Base-by-base conservation (phyloP, 768 basidiomycete species). In the Tylopilus plumbeoviolaceoides region DNA sequence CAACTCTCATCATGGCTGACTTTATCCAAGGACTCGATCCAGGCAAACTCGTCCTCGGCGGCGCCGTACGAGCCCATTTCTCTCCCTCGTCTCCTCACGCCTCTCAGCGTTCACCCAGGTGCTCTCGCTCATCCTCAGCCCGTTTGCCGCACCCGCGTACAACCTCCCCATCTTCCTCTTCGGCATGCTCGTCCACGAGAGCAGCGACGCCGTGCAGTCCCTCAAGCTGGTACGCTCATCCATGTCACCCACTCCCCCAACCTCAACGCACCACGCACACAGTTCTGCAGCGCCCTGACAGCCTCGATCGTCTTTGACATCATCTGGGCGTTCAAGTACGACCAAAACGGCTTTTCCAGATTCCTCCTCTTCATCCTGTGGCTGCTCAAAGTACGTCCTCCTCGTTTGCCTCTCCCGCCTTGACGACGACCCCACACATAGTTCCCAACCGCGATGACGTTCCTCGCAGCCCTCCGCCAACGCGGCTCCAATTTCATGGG, bases 111-210 rank as follows among this genome's bases (percentile, higher is more conserved):
- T 7, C 25, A 21, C 12, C 2, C 36, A 90, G 89, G 74, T 70
- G 25, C 68, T 91, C 25, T 83, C 88, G 14, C 84, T 88, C 56
- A 45, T 76, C 43, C 71, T 80, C 42, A 71, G 72, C 53, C 74
- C 84, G 5, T 87, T 82, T 63, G 58, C 72, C 0, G 70, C 81
- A 1, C 87, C 89, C 2, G 64, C 75, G 2, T 93, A 93, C 68
- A 93, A 93, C 64, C 73, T 93, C 20, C 83, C 91, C n/a, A 75
- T 93, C 48, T 86, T 90, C 57, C 75, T 93, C 23, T 91, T 91
- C 56, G 91, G 91, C 1, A 70, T 73, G 2, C 84, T 89, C 66
- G 83, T 78, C 0, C 84, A 87, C 61, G 90, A 92, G 61, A 81
- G 76, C 51, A 70, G 73, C 9, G 89, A 90, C 45, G 81, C 81